Evolutionary conservation across 2,329 filamentous ascomycete genomes (phyloP), one percentile per base, ranked within the genome.

Genomic region (Ceratocystis destructans): DNA sequence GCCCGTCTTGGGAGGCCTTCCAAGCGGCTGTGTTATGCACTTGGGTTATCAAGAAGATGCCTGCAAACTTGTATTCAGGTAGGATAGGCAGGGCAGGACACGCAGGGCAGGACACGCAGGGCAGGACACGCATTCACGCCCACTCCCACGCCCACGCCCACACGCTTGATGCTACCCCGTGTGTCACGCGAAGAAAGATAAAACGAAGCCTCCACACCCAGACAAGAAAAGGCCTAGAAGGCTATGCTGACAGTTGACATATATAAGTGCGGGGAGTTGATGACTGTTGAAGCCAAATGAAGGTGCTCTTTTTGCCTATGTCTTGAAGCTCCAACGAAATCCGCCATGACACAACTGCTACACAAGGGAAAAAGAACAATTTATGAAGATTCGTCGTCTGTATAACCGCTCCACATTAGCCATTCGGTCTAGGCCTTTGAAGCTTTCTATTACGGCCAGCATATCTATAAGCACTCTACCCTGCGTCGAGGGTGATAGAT

Each of bases 261-360:
- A 20, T 17, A 59, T 8, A 59, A n/a, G 31, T 17, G 33, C 55
- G n/a, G 22, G n/a, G 55, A n/a, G 55, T 7, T 33, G 15, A 37
- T 59, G 55, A 37, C 15, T n/a, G 31, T 31, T 5, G 28, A 59
- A 37, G 55, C 55, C 55, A 59, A 8, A 59, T n/a, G 55, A 59
- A 37, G 17, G 55, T n/a, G 10, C 10, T n/a, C 46, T 20, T n/a
- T 48, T 22, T 53, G 48, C 48, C 48, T 53, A 41, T 41, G 22
- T 25, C 48, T 59, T 57, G 8, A 59, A 59, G 31, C 33, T 7
- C 31, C 31, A 7, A 20, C 33, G 10, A n/a, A 59, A 59, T 37
- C 55, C 55, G 28, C 55, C 5, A 59, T 59, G 55, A 59, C 55
- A 59, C 55, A 59, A 37, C 5, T 59, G 55, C 55, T 62, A 62